Base-by-base conservation (phyloP, 208 protist species). In the Leishmania tropica region DNA sequence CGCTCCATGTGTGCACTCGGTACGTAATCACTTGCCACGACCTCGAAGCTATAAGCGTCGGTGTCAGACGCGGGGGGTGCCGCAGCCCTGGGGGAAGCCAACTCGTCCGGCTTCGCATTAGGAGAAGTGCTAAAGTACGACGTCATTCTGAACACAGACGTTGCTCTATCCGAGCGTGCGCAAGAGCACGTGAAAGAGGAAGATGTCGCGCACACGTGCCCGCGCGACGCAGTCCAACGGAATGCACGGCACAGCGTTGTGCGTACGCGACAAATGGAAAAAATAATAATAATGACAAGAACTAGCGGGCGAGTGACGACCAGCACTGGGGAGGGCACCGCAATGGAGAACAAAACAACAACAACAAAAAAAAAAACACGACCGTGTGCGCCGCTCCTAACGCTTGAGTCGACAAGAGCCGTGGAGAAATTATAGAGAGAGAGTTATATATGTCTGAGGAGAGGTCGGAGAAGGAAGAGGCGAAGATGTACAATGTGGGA, bases 1-100 rank as follows among this genome's bases (percentile, higher is more conserved):
- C 53, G 47, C 48, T 53, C 54, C 10, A 35, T 37, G 17, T 76
- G 68, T 4, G 48, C 40, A n/a, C 19, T 74, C 7, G 80, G 75
- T 37, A 83, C 78, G 65, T 83, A 83, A 76, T 83, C 80, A 37
- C 80, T 65, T 7, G 80, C 80, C 10, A 83, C 80, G 15, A 83
- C 80, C 65, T 78, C 80, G 45, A 83, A 83, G 80, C 75, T 67
- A 60, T 73, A 60, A 0, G 75, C 78, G 48, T 40, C 62, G 10
- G 62, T 40, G 58, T 24, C 58, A n/a, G 31, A 64, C 11, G 51
- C 37, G n/a, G 56, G 31, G 1, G 56, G 56, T n/a, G 11, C 45
- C 47, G 51, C 79, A 40, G 56, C 58, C 21, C 31, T 51, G 67
- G 24, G 0, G n/a, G n/a, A 31, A 24, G 72, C 1, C 48, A 40